Conservation (phyloP, 169 alveolate species). For the Besnoitia besnoiti region DNA sequence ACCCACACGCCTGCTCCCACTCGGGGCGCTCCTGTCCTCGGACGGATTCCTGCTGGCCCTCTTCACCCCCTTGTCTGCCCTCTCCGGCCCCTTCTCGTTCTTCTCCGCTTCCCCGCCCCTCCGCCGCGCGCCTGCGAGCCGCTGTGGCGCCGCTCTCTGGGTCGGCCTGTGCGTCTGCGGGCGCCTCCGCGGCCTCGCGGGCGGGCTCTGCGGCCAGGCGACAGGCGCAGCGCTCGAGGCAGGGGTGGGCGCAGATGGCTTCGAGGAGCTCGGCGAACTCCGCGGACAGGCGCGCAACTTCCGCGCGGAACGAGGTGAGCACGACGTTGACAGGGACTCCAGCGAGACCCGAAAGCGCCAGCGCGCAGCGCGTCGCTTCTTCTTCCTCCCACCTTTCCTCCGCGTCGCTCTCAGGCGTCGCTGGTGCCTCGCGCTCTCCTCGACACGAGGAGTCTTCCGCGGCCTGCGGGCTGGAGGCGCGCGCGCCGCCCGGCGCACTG, state of each 20-base stretch:
- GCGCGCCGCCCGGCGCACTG: not conserved
- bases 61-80: not conserved
- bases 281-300: not conserved
- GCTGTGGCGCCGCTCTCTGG: no score
- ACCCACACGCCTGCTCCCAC: no score
- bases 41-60: not conserved
- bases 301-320: not conserved
- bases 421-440: not conserved
- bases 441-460: not conserved
- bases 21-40: no score
- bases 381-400: not conserved
- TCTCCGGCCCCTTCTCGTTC: not conserved
- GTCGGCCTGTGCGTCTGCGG: not conserved
- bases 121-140: no score
- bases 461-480: not conserved
- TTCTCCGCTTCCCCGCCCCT: not conserved
- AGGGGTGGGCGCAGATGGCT: not conserved
- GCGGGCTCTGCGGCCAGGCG: not conserved
- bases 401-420: not conserved
- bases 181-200: not conserved
- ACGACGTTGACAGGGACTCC: not conserved
- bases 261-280: not conserved
- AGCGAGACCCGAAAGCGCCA: not conserved
- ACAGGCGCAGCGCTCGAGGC: conserved; percentile 17
- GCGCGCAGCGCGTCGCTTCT: not conserved